Percentiles rank a stretch among this genome's conserved stretches.
These are phyloP conservation scores for Arctium lappa DNA, from an alignment of 129 eudicot genomes.

Conservation along the genomic window DNA sequence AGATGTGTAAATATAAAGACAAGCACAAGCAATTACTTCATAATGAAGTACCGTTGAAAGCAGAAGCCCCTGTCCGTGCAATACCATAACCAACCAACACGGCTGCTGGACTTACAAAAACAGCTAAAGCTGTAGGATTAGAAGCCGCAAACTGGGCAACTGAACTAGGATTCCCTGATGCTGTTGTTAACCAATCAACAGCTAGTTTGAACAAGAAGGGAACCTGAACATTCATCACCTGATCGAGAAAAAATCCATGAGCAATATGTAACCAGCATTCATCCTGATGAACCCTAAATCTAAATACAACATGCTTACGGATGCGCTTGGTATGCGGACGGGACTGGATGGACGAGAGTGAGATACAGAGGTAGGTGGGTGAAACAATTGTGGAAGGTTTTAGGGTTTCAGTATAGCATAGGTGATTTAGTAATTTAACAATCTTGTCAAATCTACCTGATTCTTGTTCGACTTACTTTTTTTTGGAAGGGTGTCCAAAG, in stretches of 20 bases:
- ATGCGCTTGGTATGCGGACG: not conserved
- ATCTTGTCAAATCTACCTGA: not conserved
- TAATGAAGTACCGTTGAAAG: constrained; percentile 86
- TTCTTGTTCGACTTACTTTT: no score
- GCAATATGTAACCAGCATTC: constrained; percentile 1
- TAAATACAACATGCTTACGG: not conserved
- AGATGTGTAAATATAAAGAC: constrained; percentile 21
- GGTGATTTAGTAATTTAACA: not conserved
- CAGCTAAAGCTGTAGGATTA: constrained; percentile 71
- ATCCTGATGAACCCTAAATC: not conserved
- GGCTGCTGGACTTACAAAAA: constrained; percentile 91
- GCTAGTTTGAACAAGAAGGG: constrained; percentile 94
- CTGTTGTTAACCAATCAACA: constrained; percentile 85
- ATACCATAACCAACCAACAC: constrained; percentile 88
- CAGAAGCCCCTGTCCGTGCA: constrained; percentile 88
- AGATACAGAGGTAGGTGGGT: not conserved
- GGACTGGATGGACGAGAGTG: not conserved
- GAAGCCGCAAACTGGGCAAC: constrained; percentile 76
- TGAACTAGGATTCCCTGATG: constrained; percentile 68
- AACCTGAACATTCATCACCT: constrained; percentile 97
- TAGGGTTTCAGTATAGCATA: not conserved
- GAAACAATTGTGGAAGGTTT: not conserved
- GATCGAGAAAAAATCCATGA: constrained; percentile 17
- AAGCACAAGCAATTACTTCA: constrained; percentile 58
- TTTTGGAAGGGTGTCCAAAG: no score